These are phyloP conservation scores for Fusarium anthophilum DNA, from an alignment of 2,329 filamentous ascomycete genomes.

Conservation along the genomic window DNA sequence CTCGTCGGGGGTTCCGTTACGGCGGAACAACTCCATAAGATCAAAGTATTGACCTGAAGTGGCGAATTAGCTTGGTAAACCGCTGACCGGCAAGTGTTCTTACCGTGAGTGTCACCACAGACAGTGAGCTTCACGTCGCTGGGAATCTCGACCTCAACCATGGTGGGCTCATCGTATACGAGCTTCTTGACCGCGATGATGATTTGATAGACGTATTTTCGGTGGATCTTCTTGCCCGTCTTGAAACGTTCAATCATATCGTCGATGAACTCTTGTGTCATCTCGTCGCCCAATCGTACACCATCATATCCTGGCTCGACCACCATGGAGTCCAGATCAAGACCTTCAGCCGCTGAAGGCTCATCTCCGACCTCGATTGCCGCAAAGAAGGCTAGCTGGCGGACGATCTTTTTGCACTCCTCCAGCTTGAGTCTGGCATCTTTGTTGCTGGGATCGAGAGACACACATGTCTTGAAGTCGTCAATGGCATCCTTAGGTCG, in stretches of 20 bases:
- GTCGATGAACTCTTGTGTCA: constrained; percentile 96
- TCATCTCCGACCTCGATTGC: constrained; percentile 95
- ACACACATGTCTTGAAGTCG: constrained; percentile 92
- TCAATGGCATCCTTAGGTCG: constrained; percentile 86
- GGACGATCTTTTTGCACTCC: constrained; percentile 95
- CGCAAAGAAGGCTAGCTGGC: constrained; percentile 89
- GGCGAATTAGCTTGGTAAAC: constrained; percentile 33
- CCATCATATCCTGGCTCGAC: constrained; percentile 91
- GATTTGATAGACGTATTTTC: constrained; percentile 98
- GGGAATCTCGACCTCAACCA: constrained; percentile 91
- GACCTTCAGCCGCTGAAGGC: constrained; percentile 88
- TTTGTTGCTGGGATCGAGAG: constrained; percentile 86
- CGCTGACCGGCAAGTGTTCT: constrained; percentile 40
- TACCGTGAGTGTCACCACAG: constrained; percentile 96
- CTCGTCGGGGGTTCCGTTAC: constrained; percentile 85
- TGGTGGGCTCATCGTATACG: constrained; percentile 91
- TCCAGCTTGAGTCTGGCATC: constrained; percentile 90
- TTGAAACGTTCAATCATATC: constrained; percentile 98
- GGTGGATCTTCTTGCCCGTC: constrained; percentile 91
- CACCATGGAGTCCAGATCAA: constrained; percentile 86
- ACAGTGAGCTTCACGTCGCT: constrained; percentile 85
- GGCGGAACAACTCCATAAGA: constrained; percentile 92
- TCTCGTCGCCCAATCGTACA: constrained; percentile 76
- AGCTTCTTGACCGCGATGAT: constrained; percentile 89
- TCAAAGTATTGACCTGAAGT: constrained; percentile 91